A percentile compares a stretch with the other conserved stretches of the same genome.
Evolutionary conservation across 2,329 filamentous ascomycete species (phyloP).

Genomic region (Aotearoamyces nothofagi): DNA sequence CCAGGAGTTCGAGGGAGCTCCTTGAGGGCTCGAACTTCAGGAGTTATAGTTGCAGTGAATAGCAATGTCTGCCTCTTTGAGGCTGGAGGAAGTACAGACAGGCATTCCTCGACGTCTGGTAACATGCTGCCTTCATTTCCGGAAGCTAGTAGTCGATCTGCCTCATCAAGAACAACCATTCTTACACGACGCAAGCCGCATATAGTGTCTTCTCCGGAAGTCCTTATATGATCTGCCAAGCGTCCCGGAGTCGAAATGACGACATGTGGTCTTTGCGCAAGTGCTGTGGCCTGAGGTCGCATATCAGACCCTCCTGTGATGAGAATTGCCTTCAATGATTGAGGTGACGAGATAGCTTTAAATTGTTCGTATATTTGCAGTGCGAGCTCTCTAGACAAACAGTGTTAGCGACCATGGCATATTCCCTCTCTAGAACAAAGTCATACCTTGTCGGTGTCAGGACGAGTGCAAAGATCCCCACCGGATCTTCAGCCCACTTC

Average conservation of each 20-base stretch:
- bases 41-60: constrained; percentile 91
- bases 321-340: constrained; percentile 76
- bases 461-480: constrained; percentile 78
- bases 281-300: constrained; percentile 72
- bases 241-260: constrained; percentile 91
- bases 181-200: constrained; percentile 63
- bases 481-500: constrained; percentile 82
- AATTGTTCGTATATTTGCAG: constrained; percentile 95
- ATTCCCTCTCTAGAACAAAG: background rate
- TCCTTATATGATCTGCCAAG: constrained; percentile 83
- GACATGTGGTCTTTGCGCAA: constrained; percentile 71
- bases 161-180: constrained; percentile 90
- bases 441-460: constrained; percentile 68
- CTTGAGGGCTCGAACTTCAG: constrained; percentile 79
- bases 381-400: constrained; percentile 57
- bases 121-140: constrained; percentile 73
- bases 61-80: constrained; percentile 77
- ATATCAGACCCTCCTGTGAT: constrained; percentile 90
- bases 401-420: constrained; percentile 6
- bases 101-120: constrained; percentile 81
- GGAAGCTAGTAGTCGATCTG: constrained; percentile 70
- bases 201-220: constrained; percentile 82
- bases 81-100: constrained; percentile 66
- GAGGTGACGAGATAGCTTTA: constrained; percentile 77
- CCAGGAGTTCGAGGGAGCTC: constrained; percentile 53